Conservation (phyloP, 1,284 basidiomycete genomes). For the Ustilago bromivora region DNA sequence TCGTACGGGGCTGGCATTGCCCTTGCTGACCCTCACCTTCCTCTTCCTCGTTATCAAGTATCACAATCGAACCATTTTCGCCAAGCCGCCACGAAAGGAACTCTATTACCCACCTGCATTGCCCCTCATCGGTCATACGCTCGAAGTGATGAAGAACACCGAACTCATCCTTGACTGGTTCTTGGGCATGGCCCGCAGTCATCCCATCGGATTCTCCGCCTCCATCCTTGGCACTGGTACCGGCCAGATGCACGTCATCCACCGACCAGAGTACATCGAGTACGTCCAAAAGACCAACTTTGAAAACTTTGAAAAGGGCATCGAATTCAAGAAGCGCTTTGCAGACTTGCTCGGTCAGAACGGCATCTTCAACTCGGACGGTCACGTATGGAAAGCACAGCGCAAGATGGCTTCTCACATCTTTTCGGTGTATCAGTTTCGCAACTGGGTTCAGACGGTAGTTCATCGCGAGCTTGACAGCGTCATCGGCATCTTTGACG, state of each 20-base stretch:
- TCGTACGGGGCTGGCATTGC: conserved; percentile 24
- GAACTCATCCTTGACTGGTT: conserved; percentile 34
- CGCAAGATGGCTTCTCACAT: conserved; percentile 65
- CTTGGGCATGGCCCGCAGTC: conserved; percentile 11
- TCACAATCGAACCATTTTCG: conserved; percentile 39
- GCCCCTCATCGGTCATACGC: conserved; percentile 46
- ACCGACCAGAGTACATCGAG: conserved; percentile 61
- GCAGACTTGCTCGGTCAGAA: conserved; percentile 50
- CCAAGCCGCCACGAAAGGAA: conserved; percentile 35
- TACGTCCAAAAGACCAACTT: conserved; percentile 69
- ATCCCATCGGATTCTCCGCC: conserved; percentile 30
- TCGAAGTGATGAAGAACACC: conserved; percentile 20
- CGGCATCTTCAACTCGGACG: conserved; percentile 66
- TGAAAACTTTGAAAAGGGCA: conserved; percentile 60
- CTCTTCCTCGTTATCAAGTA: conserved; percentile 40
- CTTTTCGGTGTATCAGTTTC: conserved; percentile 62
- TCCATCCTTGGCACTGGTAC: conserved; percentile 24
- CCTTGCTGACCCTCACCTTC: conserved; percentile 24
- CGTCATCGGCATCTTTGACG: conserved; percentile 45
- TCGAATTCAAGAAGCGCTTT: conserved; percentile 45
- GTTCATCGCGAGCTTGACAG: conserved; percentile 58
- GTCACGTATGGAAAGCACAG: conserved; percentile 62
- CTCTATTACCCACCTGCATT: conserved; percentile 28
- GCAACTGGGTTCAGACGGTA: conserved; percentile 54
- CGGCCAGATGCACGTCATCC: conserved; percentile 48